Percentiles rank a stretch among this genome's conserved stretches.
Evolutionary conservation across 305 asterid genomes (phyloP).

Genomic region (Fraxinus sp.): DNA sequence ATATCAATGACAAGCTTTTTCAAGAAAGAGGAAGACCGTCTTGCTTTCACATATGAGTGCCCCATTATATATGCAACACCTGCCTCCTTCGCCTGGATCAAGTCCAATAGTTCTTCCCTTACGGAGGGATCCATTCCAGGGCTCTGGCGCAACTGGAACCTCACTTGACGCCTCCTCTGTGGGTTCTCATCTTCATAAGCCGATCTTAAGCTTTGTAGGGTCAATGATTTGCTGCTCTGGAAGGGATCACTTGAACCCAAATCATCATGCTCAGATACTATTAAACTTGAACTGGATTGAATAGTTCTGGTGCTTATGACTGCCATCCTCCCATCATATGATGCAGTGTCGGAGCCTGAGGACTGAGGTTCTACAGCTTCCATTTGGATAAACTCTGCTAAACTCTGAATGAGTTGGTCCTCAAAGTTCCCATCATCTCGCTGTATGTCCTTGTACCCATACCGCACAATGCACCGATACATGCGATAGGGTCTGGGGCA

Average conservation of each 20-base stretch:
- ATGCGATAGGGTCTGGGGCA: slow-evolving; percentile 92
- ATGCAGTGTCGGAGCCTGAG: slow-evolving; percentile 60
- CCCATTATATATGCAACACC: slow-evolving; percentile 96
- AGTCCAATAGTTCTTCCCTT: slow-evolving; percentile 74
- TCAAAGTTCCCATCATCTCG: slow-evolving; percentile 83
- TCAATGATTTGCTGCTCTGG: slow-evolving; percentile 73
- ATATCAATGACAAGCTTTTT: slow-evolving; percentile 81
- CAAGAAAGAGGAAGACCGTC: slow-evolving; percentile 66
- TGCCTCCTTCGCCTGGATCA: slow-evolving; percentile 87
- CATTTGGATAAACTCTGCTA: slow-evolving; percentile 93
- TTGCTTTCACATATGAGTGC: slow-evolving; percentile 84
- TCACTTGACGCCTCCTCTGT: slow-evolving; percentile 68
- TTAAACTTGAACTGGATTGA: slow-evolving; percentile 46
- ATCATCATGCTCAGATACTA: slow-evolving; percentile 54
- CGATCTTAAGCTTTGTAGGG: slow-evolving; percentile 70
- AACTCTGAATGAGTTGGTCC: slow-evolving; percentile 74
- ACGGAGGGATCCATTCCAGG: slow-evolving; percentile 67
- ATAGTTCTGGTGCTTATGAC: slow-evolving; percentile 62
- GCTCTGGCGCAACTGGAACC: slow-evolving; percentile 61
- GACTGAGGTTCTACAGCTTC: slow-evolving; percentile 83
- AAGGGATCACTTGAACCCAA: slow-evolving; percentile 32
- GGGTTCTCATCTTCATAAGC: slow-evolving; percentile 81
- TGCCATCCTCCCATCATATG: slow-evolving; percentile 93
- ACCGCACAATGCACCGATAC: slow-evolving; percentile 92
- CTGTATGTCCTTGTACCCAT: slow-evolving; percentile 95